Evolutionary conservation across 768 basidiomycete species (phyloP), one percentile per base, ranked within the genome.

Genomic region (Trametopsis cervina): DNA sequence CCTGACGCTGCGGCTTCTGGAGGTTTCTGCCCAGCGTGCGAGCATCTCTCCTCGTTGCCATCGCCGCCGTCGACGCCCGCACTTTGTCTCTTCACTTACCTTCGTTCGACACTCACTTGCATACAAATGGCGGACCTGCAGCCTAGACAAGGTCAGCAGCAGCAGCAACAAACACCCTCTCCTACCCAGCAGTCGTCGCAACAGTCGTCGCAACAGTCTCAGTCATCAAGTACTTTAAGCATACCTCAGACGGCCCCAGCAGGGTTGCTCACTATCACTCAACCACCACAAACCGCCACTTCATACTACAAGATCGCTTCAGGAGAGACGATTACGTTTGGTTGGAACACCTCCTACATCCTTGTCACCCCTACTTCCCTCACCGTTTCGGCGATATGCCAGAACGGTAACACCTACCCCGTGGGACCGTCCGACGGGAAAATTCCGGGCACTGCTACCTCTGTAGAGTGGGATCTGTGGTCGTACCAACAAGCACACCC

Each of bases 301-400:
- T 88, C 89, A 20, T 95, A 80, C 71, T 95, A 81, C 73, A 92
- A 93, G 75, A 86, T 96, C 60, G 87, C 89, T 0, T 68, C 70
- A 1, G 72, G 70, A 42, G 75, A 89, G 54, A 68, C 71, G 51
- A 80, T 96, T 60, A 95, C 91, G 18, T 89, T 96, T 63, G 93
- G 76, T 10, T 96, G 92, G 94, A 91, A 90, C 66, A 77, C 91
- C 58, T 89, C 89, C 13, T 73, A 73, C 49, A 69, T 97, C 36
- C 67, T 85, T 54, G 76, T 71, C 36, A 81, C 77, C 0, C 92
- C 92, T 0, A 77, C 80, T 2, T 72, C 73, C 55, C 75, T 95
- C 51, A 94, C 92, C 12, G 73, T 95, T 52, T 79, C 80, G 33
- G 92, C 92, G 23, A 74, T 83, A 38, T 86, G 87, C 65, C 81